A percentile compares a stretch with the other conserved stretches of the same genome.
phyloP scores from a whole-genome alignment of 73 alveolate species.

The Durusdinium trenchii region DNA sequence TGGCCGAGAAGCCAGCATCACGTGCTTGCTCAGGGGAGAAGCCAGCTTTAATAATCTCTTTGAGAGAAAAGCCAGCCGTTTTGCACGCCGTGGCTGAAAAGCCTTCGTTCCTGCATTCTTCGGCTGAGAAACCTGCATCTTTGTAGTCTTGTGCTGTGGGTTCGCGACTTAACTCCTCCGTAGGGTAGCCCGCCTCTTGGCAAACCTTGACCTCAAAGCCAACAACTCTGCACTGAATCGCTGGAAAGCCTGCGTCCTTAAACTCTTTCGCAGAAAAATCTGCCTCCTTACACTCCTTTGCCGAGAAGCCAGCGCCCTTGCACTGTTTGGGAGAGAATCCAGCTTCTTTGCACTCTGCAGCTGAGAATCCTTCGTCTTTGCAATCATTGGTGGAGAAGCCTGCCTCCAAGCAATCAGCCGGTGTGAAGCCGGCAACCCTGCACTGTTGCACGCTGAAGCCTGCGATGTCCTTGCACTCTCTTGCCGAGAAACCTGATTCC shows the following conservation, averaged over 20 bases:
- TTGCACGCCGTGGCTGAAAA: neutral
- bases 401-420: neutral
- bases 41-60: neutral
- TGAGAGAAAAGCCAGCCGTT: neutral
- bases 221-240: too few species aligned
- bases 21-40: neutral
- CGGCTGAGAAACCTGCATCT: neutral
- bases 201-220: too few species aligned
- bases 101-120: neutral
- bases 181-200: too few species aligned
- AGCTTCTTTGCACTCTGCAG: neutral
- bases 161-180: too few species aligned
- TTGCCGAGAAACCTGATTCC: too few species aligned
- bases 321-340: conserved; percentile 9
- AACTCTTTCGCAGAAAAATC: too few species aligned
- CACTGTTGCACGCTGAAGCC: neutral
- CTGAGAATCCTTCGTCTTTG: neutral
- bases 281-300: neutral
- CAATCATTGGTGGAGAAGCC: conserved; percentile 8
- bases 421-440: neutral
- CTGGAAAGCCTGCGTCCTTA: too few species aligned
- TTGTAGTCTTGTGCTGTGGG: neutral
- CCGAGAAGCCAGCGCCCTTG: neutral
- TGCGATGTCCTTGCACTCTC: too few species aligned
- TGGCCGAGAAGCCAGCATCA: neutral